Evolutionary conservation across 176 grass and related monocot genomes (phyloP).

Genomic region (Thalia dealbata): DNA sequence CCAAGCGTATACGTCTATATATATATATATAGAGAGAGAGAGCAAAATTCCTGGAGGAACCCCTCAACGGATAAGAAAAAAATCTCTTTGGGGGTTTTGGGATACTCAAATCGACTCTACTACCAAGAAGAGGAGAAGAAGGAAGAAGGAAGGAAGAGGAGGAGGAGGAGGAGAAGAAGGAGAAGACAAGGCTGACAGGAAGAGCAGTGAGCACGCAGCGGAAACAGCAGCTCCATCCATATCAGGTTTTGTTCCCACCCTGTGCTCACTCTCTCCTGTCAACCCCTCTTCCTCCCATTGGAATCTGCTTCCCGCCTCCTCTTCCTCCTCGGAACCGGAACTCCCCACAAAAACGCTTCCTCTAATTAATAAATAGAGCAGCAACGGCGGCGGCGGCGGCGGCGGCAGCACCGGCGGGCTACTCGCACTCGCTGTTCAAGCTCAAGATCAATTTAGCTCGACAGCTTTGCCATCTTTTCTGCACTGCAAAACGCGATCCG

Average conservation of each 20-base stretch:
- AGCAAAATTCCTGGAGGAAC: neutral
- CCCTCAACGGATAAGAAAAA: neutral
- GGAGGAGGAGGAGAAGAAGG: neutral
- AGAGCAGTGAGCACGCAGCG: constrained; percentile 11
- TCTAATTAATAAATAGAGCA: neutral
- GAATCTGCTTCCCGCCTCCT: neutral
- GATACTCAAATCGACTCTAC: neutral
- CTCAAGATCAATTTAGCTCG: too few species aligned
- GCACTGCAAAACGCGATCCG: too few species aligned
- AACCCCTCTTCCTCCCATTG: neutral
- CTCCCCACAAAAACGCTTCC: neutral
- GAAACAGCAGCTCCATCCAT: constrained; percentile 1
- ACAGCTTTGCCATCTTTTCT: too few species aligned
- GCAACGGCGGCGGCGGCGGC: neutral
- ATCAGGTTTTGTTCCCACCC: neutral
- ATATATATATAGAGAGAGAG: too few species aligned
- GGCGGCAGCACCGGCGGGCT: too few species aligned
- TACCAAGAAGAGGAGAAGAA: constrained; percentile 2
- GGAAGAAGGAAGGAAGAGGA: neutral
- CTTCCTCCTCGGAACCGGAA: neutral
- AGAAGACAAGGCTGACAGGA: constrained; percentile 8
- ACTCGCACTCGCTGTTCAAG: too few species aligned
- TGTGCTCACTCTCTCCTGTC: constrained; percentile 18
- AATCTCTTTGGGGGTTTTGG: neutral
- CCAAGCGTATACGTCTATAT: too few species aligned